Evolutionary conservation across 2,329 filamentous ascomycete genomes (phyloP).

Genomic region (Aspergillus carbonarius): DNA sequence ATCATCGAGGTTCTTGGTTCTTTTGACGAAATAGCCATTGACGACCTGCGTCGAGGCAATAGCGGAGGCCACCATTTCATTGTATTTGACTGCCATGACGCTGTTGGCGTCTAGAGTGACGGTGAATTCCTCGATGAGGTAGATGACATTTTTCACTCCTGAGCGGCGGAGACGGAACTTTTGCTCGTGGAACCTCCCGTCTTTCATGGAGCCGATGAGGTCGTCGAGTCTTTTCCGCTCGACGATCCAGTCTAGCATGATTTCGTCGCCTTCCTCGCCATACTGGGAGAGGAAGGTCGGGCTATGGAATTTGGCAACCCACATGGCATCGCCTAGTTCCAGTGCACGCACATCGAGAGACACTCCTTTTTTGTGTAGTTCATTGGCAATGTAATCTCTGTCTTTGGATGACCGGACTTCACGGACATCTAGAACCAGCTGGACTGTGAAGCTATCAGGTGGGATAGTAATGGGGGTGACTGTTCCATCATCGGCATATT

Average conservation of each 20-base stretch:
- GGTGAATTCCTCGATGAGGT: conserved; percentile 72
- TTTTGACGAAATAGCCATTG: conserved; percentile 76
- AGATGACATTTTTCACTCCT: conserved; percentile 73
- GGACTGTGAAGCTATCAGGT: conserved; percentile 67
- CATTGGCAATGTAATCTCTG: conserved; percentile 72
- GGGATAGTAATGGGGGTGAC: conserved; percentile 62
- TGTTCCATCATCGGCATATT: conserved; percentile 19
- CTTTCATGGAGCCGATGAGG: conserved; percentile 75
- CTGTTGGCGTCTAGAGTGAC: conserved; percentile 56
- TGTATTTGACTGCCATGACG: conserved; percentile 49
- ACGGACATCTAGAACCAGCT: conserved; percentile 71
- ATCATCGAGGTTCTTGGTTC: conserved; percentile 72
- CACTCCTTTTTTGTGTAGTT: conserved; percentile 66
- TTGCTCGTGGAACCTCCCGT: conserved; percentile 79
- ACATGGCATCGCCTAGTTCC: conserved; percentile 73
- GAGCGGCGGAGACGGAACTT: conserved; percentile 75
- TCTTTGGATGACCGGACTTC: conserved; percentile 72
- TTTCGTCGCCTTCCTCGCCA: conserved; percentile 60
- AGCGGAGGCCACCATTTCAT: conserved; percentile 68
- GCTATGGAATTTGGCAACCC: conserved; percentile 72
- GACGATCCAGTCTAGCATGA: conserved; percentile 77
- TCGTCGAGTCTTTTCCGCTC: conserved; percentile 81
- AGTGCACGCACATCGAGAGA: conserved; percentile 66
- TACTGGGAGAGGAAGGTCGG: conserved; percentile 54
- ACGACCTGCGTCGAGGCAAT: conserved; percentile 76